Percentiles rank a stretch among this genome's conserved stretches.
phyloP scores from a whole-genome alignment of 768 basidiomycete genomes.

The Pleurotus tuber-regium region DNA sequence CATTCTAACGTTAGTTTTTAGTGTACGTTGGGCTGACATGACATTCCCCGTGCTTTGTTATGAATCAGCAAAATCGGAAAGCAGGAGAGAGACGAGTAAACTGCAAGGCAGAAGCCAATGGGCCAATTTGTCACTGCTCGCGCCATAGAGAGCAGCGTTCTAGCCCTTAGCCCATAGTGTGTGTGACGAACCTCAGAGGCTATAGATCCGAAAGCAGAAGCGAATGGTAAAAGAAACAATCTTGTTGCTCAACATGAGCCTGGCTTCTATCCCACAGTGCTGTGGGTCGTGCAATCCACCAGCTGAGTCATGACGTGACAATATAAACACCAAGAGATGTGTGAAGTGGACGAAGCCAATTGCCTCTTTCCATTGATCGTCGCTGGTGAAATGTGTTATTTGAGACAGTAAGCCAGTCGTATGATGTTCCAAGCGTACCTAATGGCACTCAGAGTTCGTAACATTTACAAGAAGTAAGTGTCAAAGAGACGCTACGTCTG shows the following conservation, averaged over 20 bases:
- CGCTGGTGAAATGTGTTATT: constrained; percentile 50
- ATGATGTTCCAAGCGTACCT: not conserved
- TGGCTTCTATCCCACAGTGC: constrained; percentile 5
- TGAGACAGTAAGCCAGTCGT: constrained; percentile 46
- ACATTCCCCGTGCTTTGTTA: too few relatives aligned
- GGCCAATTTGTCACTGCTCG: not conserved
- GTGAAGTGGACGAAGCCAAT: not conserved
- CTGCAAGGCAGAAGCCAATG: not conserved
- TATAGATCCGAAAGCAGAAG: not conserved
- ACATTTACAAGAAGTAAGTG: constrained; percentile 50
- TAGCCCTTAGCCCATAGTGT: not conserved
- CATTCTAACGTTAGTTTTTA: too few relatives aligned
- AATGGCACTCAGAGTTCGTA: constrained; percentile 44
- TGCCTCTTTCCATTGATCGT: constrained; percentile 11
- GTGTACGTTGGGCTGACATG: too few relatives aligned
- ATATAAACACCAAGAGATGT: not conserved
- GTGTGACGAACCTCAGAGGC: not conserved
- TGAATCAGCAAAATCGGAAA: too few relatives aligned
- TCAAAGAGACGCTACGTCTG: not conserved
- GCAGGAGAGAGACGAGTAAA: not conserved
- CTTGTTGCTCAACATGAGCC: not conserved
- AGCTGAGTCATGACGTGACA: not conserved
- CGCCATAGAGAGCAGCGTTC: not conserved
- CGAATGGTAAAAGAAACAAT: not conserved
- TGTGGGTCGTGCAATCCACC: not conserved